Evolutionary conservation across 106 monocot genomes (phyloP), one percentile per base, ranked within the genome.

Genomic region (Alisma plantagoaquatica): DNA sequence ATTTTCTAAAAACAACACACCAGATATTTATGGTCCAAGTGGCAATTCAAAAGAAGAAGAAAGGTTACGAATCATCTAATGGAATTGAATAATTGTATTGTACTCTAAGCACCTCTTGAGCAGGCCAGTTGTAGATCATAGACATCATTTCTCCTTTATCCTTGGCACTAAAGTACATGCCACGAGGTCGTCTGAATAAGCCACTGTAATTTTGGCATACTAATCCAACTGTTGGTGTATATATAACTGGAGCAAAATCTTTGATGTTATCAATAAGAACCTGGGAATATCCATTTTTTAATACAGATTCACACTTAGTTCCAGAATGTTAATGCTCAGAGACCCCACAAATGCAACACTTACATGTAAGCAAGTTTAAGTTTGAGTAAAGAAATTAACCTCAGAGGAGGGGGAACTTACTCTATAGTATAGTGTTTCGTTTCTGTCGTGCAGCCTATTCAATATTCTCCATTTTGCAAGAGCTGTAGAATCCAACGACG

Each of bases 111-210:
- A 90, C 98, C 68, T 90, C 66, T 11, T 76, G 73, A 17, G 79
- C 66, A 47, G 98, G 98, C 98, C 98, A 98, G 67, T 98, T 98
- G 46, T 98, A 98, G 54, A 98, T 98, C 98, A 98, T 98, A 27
- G 98, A 98, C 90, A 86, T 98, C 98, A 98, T 98, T 61, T 98
- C 98, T 53, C 90, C 90, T 79, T 86, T 98, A 85, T 98, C 98
- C 59, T 98, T 98, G 31, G 85, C 98, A 67, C 98, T 90, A 52
- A 98, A 98, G 69, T 98, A 98, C 98, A 98, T 98, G 68, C 98
- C 98, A 43, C 98, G 89, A 60, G 98, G 85, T 24, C 98, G 81
- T 59, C 98, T 82, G 53, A 69, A 98, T 51, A 98, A 59, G 1
- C 98, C 98, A 64, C 98, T 85, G 79, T 86, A 98, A 59, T 98